Evolutionary conservation across 441 rosid species (phyloP).

Genomic region (Corymbia citriodora): DNA sequence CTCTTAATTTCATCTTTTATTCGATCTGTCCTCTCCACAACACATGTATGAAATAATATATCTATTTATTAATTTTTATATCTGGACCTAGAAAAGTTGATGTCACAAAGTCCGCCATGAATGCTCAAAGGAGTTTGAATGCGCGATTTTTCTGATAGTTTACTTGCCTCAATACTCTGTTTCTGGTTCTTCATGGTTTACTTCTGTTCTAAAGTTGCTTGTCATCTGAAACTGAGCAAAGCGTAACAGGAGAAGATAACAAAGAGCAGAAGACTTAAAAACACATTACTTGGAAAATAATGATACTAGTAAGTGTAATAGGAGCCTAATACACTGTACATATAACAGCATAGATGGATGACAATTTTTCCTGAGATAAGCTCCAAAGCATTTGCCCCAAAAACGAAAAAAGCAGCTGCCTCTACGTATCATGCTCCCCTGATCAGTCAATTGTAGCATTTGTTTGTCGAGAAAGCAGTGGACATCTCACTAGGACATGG

Average conservation of each 20-base stretch:
- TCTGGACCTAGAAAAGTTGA: neutral
- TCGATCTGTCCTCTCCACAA: neutral
- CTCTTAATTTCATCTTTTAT: neutral
- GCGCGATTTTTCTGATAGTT: neutral
- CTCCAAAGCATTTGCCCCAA: neutral
- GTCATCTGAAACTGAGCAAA: neutral
- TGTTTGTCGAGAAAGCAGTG: slow-evolving; percentile 47
- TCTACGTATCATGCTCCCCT: neutral
- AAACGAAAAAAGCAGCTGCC: neutral
- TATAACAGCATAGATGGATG: neutral
- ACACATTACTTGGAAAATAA: neutral
- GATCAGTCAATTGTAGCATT: slow-evolving; percentile 39
- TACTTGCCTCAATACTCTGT: neutral
- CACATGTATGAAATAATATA: neutral
- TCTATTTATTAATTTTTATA: neutral
- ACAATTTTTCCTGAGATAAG: neutral
- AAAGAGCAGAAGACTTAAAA: neutral
- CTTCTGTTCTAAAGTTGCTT: neutral
- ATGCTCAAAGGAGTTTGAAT: neutral
- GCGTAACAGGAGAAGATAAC: neutral
- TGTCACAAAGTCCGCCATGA: neutral
- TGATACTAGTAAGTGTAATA: neutral
- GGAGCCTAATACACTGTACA: neutral
- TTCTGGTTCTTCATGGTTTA: neutral
- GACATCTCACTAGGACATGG: slow-evolving; percentile 48